These are phyloP conservation scores for Plasmopara muralis DNA, from an alignment of 352 stramenopile genomes.

Conservation along the genomic window DNA sequence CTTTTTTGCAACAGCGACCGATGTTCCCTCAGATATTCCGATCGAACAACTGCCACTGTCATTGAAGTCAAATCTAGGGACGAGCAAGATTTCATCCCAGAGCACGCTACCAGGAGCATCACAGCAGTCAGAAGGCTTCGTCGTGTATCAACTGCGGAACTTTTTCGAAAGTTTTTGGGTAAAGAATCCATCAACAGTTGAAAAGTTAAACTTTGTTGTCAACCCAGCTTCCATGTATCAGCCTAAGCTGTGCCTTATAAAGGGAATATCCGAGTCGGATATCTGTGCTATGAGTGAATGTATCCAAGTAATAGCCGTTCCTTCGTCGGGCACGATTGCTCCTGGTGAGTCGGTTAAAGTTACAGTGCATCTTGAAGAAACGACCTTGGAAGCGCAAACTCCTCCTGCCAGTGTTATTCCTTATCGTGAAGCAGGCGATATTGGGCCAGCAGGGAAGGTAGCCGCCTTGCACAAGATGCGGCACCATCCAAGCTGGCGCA, in stretches of 20 bases:
- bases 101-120: constrained; percentile 17
- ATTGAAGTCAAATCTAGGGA: constrained; percentile 37
- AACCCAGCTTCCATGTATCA: constrained; percentile 60
- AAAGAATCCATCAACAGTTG: constrained; percentile 57
- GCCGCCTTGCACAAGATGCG: constrained; percentile 61
- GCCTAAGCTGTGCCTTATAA: constrained; percentile 55
- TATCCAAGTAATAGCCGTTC: constrained; percentile 64
- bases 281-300: constrained; percentile 76
- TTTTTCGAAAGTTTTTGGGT: constrained; percentile 75
- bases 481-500: constrained; percentile 70
- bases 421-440: constrained; percentile 27
- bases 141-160: constrained; percentile 62
- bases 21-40: constrained; percentile 46
- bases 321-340: constrained; percentile 61
- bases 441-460: constrained; percentile 24
- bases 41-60: constrained; percentile 34
- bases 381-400: constrained; percentile 3
- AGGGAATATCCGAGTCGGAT: constrained; percentile 42
- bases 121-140: constrained; percentile 17
- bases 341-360: constrained; percentile 75
- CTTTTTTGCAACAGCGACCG: constrained; percentile 65
- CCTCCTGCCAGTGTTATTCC: constrained; percentile 13
- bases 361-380: constrained; percentile 71
- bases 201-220: constrained; percentile 72
- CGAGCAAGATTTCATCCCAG: constrained; percentile 28